A percentile compares a stretch with the other conserved stretches of the same genome.
Evolutionary conservation across 2,329 filamentous ascomycete species (phyloP).

Genomic region (Thelonectria rubi): DNA sequence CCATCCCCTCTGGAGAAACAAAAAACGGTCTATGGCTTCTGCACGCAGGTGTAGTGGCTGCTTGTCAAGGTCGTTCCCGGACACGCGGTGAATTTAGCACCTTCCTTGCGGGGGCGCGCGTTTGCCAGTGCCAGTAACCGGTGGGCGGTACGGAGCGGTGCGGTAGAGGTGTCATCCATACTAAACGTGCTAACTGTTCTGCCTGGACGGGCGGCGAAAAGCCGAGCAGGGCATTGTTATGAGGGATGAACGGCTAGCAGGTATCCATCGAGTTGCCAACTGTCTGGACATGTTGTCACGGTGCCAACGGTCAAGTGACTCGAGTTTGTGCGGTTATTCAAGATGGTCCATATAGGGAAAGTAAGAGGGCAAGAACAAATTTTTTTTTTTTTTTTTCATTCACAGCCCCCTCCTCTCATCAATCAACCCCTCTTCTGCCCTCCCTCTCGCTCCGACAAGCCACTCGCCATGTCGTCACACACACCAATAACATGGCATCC

Average conservation of each 20-base stretch:
- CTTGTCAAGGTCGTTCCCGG: slow-evolving; percentile 9
- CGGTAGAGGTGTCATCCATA: slow-evolving; percentile 15
- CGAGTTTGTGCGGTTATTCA: neutral
- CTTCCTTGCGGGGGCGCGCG: slow-evolving; percentile 11
- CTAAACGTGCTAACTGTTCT: slow-evolving; percentile 6
- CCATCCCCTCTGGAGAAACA: neutral
- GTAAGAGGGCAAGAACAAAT: neutral
- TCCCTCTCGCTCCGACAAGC: slow-evolving; percentile 16
- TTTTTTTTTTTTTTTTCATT: no score
- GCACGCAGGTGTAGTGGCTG: slow-evolving; percentile 1
- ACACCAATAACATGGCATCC: slow-evolving; percentile 25
- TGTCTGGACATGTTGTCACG: neutral
- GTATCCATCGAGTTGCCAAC: slow-evolving; percentile 9
- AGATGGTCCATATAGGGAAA: neutral
- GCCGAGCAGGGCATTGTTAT: neutral
- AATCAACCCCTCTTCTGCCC: slow-evolving; percentile 25
- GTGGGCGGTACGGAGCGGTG: slow-evolving; percentile 19
- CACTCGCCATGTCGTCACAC: slow-evolving; percentile 26
- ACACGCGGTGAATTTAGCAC: slow-evolving; percentile 6
- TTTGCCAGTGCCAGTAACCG: slow-evolving; percentile 13
- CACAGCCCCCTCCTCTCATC: no score
- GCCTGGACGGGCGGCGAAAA: slow-evolving; percentile 5
- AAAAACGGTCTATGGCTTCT: slow-evolving; percentile 2
- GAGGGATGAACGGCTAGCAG: neutral
- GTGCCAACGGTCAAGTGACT: neutral